Base-by-base conservation (phyloP, 2,329 filamentous ascomycete genomes). In the Pseudogymnoascus sp. region DNA sequence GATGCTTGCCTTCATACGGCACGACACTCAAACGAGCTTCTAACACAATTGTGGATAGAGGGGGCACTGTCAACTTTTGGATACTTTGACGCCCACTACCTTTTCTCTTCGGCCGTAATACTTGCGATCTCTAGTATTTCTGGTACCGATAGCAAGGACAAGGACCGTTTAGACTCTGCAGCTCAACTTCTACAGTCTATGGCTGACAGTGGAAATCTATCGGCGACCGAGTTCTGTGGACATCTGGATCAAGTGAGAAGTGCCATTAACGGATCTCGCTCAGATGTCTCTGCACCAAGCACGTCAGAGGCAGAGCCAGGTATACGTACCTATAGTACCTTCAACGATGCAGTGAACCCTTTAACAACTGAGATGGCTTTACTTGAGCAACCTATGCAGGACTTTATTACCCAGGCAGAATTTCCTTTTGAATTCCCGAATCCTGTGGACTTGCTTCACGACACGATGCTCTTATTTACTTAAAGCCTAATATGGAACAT, bases 51-150 rank as follows among this genome's bases (percentile, higher is more conserved):
- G 11, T 81, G 79, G 79, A 75, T 80, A 1, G 75, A 78, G 34
- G 79, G 79, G 0, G 76, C 78, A 0, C 79, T 81, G 62, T 71
- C 75, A 0, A 79, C 75, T 0, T 79, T 81, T 53, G 79, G 80
- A 64, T 81, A 79, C 68, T 78, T 78, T 56, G 74, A 77, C 67
- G 76, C 76, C 0, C 78, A 80, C 56, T 80, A 79, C 42, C 75
- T 81, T 25, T 81, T 81, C 68, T 78, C 79, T 0, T 74, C 78
- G 0, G 73, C 77, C 1, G 78, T 75, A 0, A 74, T 80, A 4
- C 73, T 81, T 1, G 78, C 77, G 0, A 72, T 79, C 1, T 79
- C 79, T 1, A 77, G 75, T 38, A 68, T 80, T 0, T 69, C 78
- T 0, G 68, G 72, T 4, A 67, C 73, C 6, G 71, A 69, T 2